These are phyloP conservation scores for Alloascoidea africana DNA, from an alignment of 805 yeast species.

Conservation along the genomic window DNA sequence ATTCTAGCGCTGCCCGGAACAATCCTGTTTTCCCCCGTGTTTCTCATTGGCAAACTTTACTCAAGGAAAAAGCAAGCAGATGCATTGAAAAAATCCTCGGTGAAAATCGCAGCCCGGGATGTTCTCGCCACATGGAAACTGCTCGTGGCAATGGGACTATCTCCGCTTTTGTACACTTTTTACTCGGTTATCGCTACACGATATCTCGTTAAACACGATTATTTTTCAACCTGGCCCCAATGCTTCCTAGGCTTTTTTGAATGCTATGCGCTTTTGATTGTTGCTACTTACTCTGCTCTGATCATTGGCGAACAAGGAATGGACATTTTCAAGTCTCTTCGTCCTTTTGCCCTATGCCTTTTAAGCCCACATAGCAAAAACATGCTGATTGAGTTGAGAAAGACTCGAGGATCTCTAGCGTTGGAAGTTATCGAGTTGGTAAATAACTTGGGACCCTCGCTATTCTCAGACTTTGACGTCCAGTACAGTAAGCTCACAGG, in stretches of 20 bases:
- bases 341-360: constrained; percentile 51
- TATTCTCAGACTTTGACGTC: constrained; percentile 72
- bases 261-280: constrained; percentile 41
- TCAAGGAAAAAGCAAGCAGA: constrained; percentile 58
- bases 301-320: constrained; percentile 87
- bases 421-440: constrained; percentile 66
- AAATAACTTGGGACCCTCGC: constrained; percentile 66
- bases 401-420: constrained; percentile 44
- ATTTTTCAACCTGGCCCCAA: constrained; percentile 18
- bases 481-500: constrained; percentile 6
- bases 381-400: constrained; percentile 36
- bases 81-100: constrained; percentile 78
- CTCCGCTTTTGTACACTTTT: constrained; percentile 71
- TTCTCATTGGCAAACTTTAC: constrained; percentile 58
- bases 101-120: constrained; percentile 83
- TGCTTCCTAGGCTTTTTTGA: constrained; percentile 15
- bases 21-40: constrained; percentile 76
- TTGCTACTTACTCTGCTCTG: constrained; percentile 76
- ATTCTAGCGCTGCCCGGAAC: constrained; percentile 78
- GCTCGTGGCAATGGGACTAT: constrained; percentile 72
- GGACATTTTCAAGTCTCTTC: constrained; percentile 70
- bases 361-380: constrained; percentile 19
- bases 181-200: constrained; percentile 43
- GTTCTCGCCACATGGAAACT: constrained; percentile 97
- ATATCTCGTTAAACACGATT: constrained; percentile 17